These are phyloP conservation scores for Flueggea neowawraea DNA, from an alignment of 441 rosid genomes.

Conservation along the genomic window DNA sequence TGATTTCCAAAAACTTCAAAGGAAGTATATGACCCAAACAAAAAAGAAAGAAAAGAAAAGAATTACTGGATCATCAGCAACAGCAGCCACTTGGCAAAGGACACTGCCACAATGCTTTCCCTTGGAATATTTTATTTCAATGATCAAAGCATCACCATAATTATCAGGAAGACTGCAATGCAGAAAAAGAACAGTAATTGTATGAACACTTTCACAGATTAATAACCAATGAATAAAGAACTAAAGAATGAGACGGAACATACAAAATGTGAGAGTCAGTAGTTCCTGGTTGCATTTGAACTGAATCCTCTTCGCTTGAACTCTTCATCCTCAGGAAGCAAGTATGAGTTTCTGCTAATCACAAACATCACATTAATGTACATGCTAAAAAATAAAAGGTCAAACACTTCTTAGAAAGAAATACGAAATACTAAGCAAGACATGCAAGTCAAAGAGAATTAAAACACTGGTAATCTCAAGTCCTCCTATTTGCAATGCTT, in stretches of 20 bases:
- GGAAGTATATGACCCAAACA: not conserved
- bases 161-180: conserved; percentile 79
- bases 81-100: conserved; percentile 76
- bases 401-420: conserved; percentile 5
- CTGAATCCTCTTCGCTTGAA: conserved; percentile 66
- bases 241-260: conserved; percentile 20
- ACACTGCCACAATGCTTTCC: conserved; percentile 75
- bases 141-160: conserved; percentile 76
- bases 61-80: conserved; percentile 74
- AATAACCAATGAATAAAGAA: conserved; percentile 9
- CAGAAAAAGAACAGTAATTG: conserved; percentile 11
- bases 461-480: too few relatives aligned
- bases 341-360: conserved; percentile 66
- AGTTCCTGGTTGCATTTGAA: conserved; percentile 81
- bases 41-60: conserved; percentile 13
- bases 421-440: conserved; percentile 8
- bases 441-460: too few relatives aligned
- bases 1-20: conserved; percentile 10
- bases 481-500: too few relatives aligned
- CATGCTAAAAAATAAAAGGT: conserved; percentile 1
- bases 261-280: conserved; percentile 85
- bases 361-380: conserved; percentile 17
- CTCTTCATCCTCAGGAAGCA: conserved; percentile 78
- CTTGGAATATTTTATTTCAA: conserved; percentile 84
- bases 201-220: conserved; percentile 2